Evolutionary conservation across 805 yeast species (phyloP).

Genomic region (Kluyveromyces lactis): DNA sequence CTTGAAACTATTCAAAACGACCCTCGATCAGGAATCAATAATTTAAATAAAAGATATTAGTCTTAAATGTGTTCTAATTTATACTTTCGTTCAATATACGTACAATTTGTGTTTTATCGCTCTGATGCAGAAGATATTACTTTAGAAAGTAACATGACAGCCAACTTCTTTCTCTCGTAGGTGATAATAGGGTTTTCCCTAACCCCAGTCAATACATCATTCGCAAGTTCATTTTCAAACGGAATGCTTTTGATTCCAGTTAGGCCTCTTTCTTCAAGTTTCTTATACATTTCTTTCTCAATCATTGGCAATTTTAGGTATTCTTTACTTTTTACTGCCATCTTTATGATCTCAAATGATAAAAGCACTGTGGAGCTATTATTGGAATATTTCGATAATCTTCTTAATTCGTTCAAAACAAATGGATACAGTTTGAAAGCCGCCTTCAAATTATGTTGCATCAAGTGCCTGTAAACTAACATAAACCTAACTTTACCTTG

Average conservation of each 20-base stretch:
- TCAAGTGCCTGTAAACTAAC: constrained; percentile 24
- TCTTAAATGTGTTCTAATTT: too few relatives aligned
- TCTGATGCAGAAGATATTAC: constrained; percentile 10
- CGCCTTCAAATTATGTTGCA: constrained; percentile 26
- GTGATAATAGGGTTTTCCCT: constrained; percentile 11
- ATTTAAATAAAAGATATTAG: too few relatives aligned
- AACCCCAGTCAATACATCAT: constrained; percentile 9
- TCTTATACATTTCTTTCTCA: constrained; percentile 12
- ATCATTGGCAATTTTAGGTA: constrained; percentile 21
- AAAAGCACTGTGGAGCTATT: constrained; percentile 8
- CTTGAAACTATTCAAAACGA: too few relatives aligned
- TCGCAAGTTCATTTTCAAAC: constrained; percentile 6
- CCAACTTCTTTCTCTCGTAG: constrained; percentile 19
- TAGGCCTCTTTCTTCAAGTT: constrained; percentile 21
- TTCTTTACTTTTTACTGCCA: constrained; percentile 26
- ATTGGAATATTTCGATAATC: constrained; percentile 13
- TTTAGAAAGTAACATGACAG: constrained; percentile 16
- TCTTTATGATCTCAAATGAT: constrained; percentile 25
- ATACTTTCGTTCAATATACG: too few relatives aligned
- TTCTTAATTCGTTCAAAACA: constrained; percentile 27
- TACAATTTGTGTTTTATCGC: too few relatives aligned
- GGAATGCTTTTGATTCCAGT: constrained; percentile 10
- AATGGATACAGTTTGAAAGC: constrained; percentile 28
- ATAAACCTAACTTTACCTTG: constrained; percentile 29
- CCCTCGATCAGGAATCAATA: too few relatives aligned